Conservation (phyloP, 805 yeast species). For the Schizosaccharomyces cryophilus region DNA sequence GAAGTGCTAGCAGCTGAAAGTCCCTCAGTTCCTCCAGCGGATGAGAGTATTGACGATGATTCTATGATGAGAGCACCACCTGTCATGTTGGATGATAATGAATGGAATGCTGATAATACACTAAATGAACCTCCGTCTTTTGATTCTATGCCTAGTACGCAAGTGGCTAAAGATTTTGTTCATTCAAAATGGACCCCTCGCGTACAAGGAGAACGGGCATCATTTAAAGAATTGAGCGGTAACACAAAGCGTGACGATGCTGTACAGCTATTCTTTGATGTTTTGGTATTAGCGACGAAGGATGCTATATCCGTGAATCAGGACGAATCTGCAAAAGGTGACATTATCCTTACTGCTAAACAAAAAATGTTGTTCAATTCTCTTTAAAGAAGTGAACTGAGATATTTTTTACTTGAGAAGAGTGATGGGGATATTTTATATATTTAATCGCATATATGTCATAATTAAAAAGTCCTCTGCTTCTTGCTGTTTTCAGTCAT, state of each 20-base stretch:
- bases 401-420: not conserved
- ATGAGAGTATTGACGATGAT: not conserved
- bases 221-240: not conserved
- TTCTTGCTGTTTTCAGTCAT: too few species aligned
- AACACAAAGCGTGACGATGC: slow-evolving; percentile 24
- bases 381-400: not conserved
- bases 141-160: not conserved
- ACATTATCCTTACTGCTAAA: not conserved
- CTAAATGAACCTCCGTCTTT: not conserved
- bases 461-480: too few species aligned
- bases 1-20: too few species aligned
- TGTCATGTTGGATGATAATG: not conserved
- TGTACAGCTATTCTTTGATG: slow-evolving; percentile 53
- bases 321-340: slow-evolving; percentile 29
- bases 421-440: too few species aligned
- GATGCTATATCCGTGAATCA: slow-evolving; percentile 46
- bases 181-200: not conserved
- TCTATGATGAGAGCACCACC: not conserved
- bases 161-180: not conserved
- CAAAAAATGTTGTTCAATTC: not conserved
- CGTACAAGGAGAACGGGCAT: not conserved
- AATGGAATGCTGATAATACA: not conserved
- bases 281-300: slow-evolving; percentile 56
- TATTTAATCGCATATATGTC: too few species aligned
- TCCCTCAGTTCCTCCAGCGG: not conserved